A percentile compares a stretch with the other conserved stretches of the same genome.
Conservation (phyloP, 345 rosid genomes). For the Brassica rapa region DNA sequence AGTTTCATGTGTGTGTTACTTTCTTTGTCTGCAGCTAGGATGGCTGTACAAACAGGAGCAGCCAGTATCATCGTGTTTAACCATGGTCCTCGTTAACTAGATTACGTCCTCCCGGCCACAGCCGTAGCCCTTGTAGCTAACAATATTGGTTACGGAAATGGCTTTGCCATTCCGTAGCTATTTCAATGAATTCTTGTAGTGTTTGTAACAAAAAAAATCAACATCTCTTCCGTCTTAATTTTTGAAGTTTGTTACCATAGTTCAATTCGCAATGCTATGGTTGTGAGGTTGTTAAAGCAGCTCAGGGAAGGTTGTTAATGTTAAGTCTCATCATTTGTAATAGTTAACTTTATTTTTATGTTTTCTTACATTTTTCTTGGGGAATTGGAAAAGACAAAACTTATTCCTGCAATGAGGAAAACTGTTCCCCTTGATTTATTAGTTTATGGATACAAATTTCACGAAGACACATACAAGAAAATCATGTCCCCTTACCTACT, state of each 20-base stretch:
- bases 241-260: background rate
- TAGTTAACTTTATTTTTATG: background rate
- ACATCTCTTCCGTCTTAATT: background rate
- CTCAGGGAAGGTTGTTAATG: conserved; percentile 49
- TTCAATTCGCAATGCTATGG: background rate
- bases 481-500: background rate
- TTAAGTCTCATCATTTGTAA: background rate
- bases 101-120: conserved; percentile 59
- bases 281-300: conserved; percentile 72
- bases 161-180: no score
- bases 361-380: background rate
- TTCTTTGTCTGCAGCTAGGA: conserved; percentile 51
- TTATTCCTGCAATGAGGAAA: background rate
- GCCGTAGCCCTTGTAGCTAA: conserved; percentile 19
- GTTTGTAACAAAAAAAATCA: background rate
- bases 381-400: background rate
- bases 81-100: conserved; percentile 87
- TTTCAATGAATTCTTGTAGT: no score
- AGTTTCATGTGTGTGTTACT: background rate
- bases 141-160: no score
- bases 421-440: background rate
- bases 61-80: conserved; percentile 85
- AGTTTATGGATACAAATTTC: background rate
- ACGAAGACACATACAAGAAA: background rate
- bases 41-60: conserved; percentile 64